A percentile compares a stretch with the other conserved stretches of the same genome.
Conservation (phyloP, 257 asterid genomes). For the Mitragyna speciosa region DNA sequence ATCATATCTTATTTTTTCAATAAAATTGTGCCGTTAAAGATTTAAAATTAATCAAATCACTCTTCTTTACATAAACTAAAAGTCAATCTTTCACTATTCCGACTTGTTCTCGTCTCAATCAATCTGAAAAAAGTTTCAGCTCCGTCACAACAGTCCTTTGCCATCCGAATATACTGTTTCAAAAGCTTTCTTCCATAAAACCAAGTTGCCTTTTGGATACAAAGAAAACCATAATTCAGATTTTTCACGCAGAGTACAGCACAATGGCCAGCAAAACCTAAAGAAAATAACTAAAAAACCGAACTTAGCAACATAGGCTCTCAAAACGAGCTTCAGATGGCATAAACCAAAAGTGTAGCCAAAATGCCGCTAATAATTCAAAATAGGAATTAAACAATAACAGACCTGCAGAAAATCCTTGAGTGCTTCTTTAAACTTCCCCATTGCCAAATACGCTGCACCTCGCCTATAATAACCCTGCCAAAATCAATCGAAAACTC, state of each 20-base stretch:
- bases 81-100: neutral
- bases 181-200: neutral
- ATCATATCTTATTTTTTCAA: neutral
- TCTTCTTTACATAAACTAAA: neutral
- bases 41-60: neutral
- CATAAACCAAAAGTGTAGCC: neutral
- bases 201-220: neutral
- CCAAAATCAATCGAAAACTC: slow-evolving; percentile 20
- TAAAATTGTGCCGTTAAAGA: neutral
- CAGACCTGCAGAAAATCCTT: slow-evolving; percentile 90
- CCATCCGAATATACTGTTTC: neutral
- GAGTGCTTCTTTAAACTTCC: slow-evolving; percentile 89
- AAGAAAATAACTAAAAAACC: neutral
- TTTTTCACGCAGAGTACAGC: neutral
- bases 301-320: neutral
- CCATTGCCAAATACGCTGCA: slow-evolving; percentile 93
- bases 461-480: slow-evolving; percentile 98
- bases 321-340: slow-evolving; percentile 19
- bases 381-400: neutral
- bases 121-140: neutral
- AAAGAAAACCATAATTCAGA: neutral
- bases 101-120: neutral
- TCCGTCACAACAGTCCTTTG: neutral
- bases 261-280: neutral
- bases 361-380: neutral